phyloP scores from a whole-genome alignment of 2,329 filamentous ascomycete genomes.

The Emergomyces orientalis region DNA sequence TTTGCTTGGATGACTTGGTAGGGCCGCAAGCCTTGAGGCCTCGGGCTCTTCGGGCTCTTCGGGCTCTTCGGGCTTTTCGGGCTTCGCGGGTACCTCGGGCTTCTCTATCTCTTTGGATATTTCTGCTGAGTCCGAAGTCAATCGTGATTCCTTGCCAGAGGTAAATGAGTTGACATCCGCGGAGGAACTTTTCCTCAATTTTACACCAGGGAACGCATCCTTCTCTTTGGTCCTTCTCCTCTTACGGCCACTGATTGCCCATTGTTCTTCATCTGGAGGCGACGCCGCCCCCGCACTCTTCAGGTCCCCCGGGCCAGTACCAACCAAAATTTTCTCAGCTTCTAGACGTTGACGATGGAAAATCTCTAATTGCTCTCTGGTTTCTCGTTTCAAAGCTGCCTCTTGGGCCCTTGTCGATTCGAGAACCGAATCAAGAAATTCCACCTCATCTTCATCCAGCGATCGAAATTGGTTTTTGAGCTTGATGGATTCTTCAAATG shows the following conservation, averaged over 20 bases:
- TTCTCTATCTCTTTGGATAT: not conserved
- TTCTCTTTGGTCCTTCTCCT: conserved; percentile 43
- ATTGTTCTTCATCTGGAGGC: conserved; percentile 36
- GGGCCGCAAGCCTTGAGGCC: conserved; percentile 3
- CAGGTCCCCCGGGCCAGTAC: conserved; percentile 16
- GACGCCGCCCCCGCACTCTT: conserved; percentile 17
- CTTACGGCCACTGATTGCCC: conserved; percentile 44
- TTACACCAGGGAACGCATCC: conserved; percentile 32
- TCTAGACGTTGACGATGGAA: conserved; percentile 53
- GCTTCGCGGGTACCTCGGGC: not conserved
- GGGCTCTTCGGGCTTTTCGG: conserved; percentile 1
- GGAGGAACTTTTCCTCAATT: conserved; percentile 35
- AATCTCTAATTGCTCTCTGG: conserved; percentile 47
- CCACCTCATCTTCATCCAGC: conserved; percentile 44
- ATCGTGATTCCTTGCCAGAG: not conserved
- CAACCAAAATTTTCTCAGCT: conserved; percentile 42
- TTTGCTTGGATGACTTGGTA: conserved; percentile 8
- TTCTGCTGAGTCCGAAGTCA: not conserved
- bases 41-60: not conserved
- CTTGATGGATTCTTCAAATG: conserved; percentile 42
- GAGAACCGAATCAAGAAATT: conserved; percentile 47
- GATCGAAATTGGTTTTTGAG: conserved; percentile 45
- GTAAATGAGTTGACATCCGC: conserved; percentile 13
- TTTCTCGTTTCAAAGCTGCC: conserved; percentile 49
- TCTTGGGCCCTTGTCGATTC: conserved; percentile 50